Evolutionary conservation across 1,284 basidiomycete genomes (phyloP), one percentile per base, ranked within the genome.

Genomic region (Tilletia walkeri): DNA sequence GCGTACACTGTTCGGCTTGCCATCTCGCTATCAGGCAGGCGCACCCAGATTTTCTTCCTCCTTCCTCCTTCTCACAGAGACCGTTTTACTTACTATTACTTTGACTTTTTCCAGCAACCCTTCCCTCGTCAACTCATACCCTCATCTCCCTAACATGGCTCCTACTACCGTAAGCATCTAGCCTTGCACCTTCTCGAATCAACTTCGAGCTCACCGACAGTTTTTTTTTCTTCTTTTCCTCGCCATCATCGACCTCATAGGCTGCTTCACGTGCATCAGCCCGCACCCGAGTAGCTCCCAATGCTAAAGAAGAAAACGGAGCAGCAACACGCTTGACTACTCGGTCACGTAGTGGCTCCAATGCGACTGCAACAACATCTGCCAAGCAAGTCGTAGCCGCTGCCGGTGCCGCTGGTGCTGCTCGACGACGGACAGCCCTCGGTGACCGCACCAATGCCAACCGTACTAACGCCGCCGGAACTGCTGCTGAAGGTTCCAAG

Each of bases 311-410:
- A 36, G 59, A 63, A 36, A 63, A 63, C 38, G 59, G 59, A 38
- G 36, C 59, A 16, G 36, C 59, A 24, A 63, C 30, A 16, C 30
- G 59, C 34, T 20, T 63, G 59, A 63, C 59, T 3, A 63, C 59
- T 39, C 59, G 59, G 36, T 63, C 59, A 63, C 59, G 59, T 9
- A 63, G 59, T 63, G 36, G 41, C 36, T 63, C 59, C 59, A 63
- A 63, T 39, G 34, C 36, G 3, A 14, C 59, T 16, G 59, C 34
- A 24, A 63, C 59, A 12, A 38, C 59, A 39, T 38, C 59, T 18
- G 30, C 56, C 7, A 45, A 45, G 3, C 6, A 45, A 7, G 41
- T 14, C 41, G 41, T 45, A 7, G 30, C 59, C 3, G 34, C 30
- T 1, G 16, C 59, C 36, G 38, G 5, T 30, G 54, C 54, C 34